A percentile compares a stretch with the other conserved stretches of the same genome.
These are phyloP conservation scores for Ophiostoma montium DNA, from an alignment of 2,329 filamentous ascomycete genomes.

Conservation along the genomic window DNA sequence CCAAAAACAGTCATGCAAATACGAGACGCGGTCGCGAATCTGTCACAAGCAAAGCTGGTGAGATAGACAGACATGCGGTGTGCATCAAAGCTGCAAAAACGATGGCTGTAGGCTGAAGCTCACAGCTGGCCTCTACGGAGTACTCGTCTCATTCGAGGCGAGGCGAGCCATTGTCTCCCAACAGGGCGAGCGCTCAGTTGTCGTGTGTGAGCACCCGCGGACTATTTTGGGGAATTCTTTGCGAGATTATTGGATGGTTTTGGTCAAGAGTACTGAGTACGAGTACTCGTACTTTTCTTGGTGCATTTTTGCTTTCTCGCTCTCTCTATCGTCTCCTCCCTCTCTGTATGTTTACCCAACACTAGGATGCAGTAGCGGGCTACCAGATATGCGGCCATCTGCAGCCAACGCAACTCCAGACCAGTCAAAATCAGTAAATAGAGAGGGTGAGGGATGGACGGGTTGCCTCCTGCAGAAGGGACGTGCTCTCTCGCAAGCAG, in stretches of 20 bases:
- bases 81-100: no score
- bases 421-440: conserved; percentile 3
- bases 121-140: no score
- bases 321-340: not conserved
- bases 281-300: no score
- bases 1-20: no score
- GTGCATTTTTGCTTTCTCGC: not conserved
- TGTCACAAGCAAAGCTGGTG: no score
- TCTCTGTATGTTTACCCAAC: not conserved
- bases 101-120: no score
- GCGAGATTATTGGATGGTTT: not conserved
- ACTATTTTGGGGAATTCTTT: no score
- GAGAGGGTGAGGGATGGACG: not conserved
- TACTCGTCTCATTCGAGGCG: not conserved
- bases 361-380: conserved; percentile 8
- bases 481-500: no score
- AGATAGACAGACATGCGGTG: no score
- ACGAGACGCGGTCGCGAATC: no score
- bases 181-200: not conserved
- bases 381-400: conserved; percentile 12
- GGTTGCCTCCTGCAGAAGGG: no score
- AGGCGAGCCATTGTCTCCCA: not conserved
- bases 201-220: not conserved
- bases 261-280: no score
- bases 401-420: conserved; percentile 3